Evolutionary conservation across 2,329 filamentous ascomycete species (phyloP), one percentile per base, ranked within the genome.

Genomic region (Fusarium marasasianum): DNA sequence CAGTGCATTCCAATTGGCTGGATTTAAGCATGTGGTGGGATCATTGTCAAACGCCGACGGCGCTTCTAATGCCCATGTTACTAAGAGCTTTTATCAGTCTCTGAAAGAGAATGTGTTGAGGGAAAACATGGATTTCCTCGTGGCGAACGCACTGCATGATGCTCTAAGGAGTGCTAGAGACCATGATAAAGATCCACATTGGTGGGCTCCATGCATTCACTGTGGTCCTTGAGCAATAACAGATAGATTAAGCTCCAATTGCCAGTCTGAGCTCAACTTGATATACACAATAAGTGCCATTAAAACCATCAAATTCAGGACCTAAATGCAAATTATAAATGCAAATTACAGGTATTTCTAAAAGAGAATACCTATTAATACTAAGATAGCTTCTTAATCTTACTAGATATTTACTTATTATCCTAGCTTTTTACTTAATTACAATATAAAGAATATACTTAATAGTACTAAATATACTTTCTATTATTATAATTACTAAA

Each of bases 351-450:
- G 10, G 29, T 11, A 12, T 12, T 1, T 12, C 4, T 31, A 31
- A 1, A 12, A 5, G 11, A 12, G 1, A 4, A n/a, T 6, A 35
- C 12, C 31, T 31, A 4, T 31, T 4, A 4, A 31, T 11, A 31
- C 12, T 31, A 1, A 12, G 31, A 31, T 4, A 1, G 12, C 31
- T 31, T 31, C 24, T 26, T 26, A 26, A 26, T 26, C 5, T 26
- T 5, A 26, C 24, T 26, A 5, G 24, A 26, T 26, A 5, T 26
- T 5, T 5, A 5, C 24, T 26, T 5, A 26, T 5, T 26, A 26
- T 26, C 5, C 24, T 5, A 26, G 40, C 22, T n/a, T n/a, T n/a
- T 7, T n/a, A 22, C 20, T 41, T 8, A 1, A 1, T 8, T n/a
- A 41, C 3, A n/a, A 41, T n/a, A 41, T 13, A n/a, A 22, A n/a